Conservation (phyloP, 805 yeast species). For the Metschnikowia lochheadii region DNA sequence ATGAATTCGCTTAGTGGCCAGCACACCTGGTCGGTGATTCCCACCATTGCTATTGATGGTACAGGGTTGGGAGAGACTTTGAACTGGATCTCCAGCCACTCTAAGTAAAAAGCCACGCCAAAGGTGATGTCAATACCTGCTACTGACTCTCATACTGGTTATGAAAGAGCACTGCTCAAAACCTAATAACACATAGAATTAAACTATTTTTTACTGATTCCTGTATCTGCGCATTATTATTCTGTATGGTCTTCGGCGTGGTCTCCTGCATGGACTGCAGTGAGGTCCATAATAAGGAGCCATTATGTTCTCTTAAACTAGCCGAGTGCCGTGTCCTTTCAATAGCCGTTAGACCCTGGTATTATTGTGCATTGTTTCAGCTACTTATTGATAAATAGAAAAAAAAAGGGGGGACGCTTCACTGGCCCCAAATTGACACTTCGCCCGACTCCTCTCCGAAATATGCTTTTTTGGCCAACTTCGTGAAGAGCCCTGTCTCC, state of each 20-base stretch:
- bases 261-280: neutral
- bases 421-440: constrained; percentile 19
- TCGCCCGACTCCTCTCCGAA: constrained; percentile 83
- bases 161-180: constrained; percentile 3
- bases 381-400: neutral
- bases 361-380: neutral
- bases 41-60: constrained; percentile 85
- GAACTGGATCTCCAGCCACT: constrained; percentile 76
- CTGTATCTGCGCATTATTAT: neutral
- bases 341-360: neutral
- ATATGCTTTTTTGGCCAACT: constrained; percentile 74
- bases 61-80: constrained; percentile 86
- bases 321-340: neutral
- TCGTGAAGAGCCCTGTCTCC: constrained; percentile 86
- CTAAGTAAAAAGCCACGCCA: constrained; percentile 20
- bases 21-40: constrained; percentile 88
- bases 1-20: constrained; percentile 53
- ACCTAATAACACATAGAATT: neutral
- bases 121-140: neutral
- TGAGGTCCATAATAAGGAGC: neutral
- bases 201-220: neutral
- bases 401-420: no score
- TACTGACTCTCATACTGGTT: constrained; percentile 9
- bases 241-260: neutral
- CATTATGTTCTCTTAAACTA: no score